Evolutionary conservation across 305 asterid species (phyloP).

Genomic region (Euphrasia arctica): DNA sequence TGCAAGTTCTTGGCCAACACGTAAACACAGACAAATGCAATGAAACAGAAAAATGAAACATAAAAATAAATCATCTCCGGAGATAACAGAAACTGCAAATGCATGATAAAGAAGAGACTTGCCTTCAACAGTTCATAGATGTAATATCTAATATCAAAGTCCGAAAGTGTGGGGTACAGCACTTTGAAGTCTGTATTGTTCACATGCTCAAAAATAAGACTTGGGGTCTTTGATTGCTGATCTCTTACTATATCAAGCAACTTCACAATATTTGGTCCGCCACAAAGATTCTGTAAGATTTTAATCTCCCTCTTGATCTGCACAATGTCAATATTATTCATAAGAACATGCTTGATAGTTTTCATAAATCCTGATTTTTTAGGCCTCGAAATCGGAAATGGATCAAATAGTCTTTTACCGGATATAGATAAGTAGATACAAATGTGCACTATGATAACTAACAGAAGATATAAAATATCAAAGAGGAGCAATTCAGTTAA

Average conservation of each 20-base stretch:
- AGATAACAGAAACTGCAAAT: not conserved
- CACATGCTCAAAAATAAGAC: constrained; percentile 87
- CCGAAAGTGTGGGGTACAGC: constrained; percentile 80
- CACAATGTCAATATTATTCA: constrained; percentile 28
- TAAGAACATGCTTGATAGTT: not conserved
- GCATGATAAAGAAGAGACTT: constrained; percentile 26
- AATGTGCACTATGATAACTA: constrained; percentile 7
- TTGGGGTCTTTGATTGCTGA: constrained; percentile 91
- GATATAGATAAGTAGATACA: constrained; percentile 1
- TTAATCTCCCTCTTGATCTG: constrained; percentile 97
- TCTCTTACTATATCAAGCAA: constrained; percentile 89
- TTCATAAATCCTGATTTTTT: constrained; percentile 9
- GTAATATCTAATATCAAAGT: constrained; percentile 77
- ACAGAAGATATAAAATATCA: constrained; percentile 3
- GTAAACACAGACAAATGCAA: not conserved
- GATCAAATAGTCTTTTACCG: not conserved
- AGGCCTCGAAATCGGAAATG: not conserved
- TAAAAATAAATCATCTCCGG: constrained; percentile 10
- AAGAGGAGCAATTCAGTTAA: not conserved
- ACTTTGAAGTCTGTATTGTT: constrained; percentile 83
- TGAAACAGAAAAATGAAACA: not conserved
- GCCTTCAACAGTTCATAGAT: constrained; percentile 82
- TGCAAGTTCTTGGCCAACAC: not conserved
- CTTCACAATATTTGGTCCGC: constrained; percentile 93
- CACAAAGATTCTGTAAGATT: constrained; percentile 87